Evolutionary conservation across 83 land plant genomes (phyloP), one percentile per base, ranked within the genome.

Genomic region (Thuja plicata): DNA sequence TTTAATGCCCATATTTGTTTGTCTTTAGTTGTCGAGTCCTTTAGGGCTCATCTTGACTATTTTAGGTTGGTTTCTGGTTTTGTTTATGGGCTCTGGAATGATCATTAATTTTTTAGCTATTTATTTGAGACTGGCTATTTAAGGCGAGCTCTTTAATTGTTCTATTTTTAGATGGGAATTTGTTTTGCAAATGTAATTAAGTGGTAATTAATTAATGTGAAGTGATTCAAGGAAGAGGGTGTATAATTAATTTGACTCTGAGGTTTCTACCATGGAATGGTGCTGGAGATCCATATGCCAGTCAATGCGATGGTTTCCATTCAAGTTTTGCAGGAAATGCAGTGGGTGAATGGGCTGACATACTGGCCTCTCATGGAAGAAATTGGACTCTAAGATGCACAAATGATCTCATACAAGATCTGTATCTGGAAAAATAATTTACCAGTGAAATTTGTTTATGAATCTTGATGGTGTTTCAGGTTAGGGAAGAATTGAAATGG

Each of bases 401-500:
- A 55, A 16, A 38, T 1, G 16, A 55, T 16, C 21, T 16, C 21
- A 55, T 16, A 3, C 21, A 12, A 54, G 57, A 54, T 54, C 19
- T 54, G 3, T 15, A 16, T 15, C 19, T 15, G 17, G 15, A 13
- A 5, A n/a, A 11, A 88, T 35, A 48, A n/a, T 32, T 48, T 48
- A 13, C 9, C 11, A 1, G 4, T 24, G 15, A 32, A 88, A 21
- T 76, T 24, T 19, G 71, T n/a, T 45, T 84, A 85, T 38, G 40
- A 38, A 12, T 82, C 62, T 34, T 30, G 19, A 87, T 37, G 34
- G 9, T 35, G 24, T 62, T 87, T 30, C 89, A 89, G 89, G 90
- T 90, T 34, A 52, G 91, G 52, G 91, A 90, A 87, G 91, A 52
- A 35, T 82, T 90, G 8, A 90, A 87, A 16, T 87, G 89, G 89